A percentile compares a stretch with the other conserved stretches of the same genome.
Conservation (phyloP, 352 stramenopile genomes). For the Phytophthora hibernalis region DNA sequence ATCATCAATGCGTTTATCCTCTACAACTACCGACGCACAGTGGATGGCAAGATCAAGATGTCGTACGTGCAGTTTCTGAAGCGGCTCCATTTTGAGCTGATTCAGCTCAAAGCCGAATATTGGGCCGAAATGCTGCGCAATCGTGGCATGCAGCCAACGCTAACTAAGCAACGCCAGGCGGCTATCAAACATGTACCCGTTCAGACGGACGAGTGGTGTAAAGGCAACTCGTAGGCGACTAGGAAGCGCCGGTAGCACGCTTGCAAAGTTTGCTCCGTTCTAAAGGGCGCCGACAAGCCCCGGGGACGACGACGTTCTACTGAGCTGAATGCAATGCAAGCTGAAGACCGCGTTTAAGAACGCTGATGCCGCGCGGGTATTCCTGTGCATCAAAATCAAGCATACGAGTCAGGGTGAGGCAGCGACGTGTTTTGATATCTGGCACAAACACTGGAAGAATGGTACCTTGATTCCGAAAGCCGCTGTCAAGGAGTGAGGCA, state of each 20-base stretch:
- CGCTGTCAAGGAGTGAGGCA: neutral
- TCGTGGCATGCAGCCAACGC: too few relatives aligned
- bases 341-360: slow-evolving; percentile 7
- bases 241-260: slow-evolving; percentile 4
- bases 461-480: slow-evolving; percentile 1
- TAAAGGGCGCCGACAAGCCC: neutral
- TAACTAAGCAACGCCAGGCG: neutral
- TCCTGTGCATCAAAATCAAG: slow-evolving; percentile 20
- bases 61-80: too few relatives aligned
- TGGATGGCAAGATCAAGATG: too few relatives aligned
- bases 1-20: neutral
- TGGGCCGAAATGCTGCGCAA: too few relatives aligned
- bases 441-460: slow-evolving; percentile 9
- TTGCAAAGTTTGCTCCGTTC: slow-evolving; percentile 10
- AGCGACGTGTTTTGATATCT: slow-evolving; percentile 8
- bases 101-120: too few relatives aligned
- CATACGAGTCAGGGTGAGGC: slow-evolving; percentile 3
- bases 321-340: slow-evolving; percentile 9
- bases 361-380: slow-evolving; percentile 7
- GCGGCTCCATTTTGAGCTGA: too few relatives aligned
- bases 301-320: slow-evolving; percentile 5
- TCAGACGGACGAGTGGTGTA: slow-evolving; percentile 8
- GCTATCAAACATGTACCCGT: slow-evolving; percentile 1
- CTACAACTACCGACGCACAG: slow-evolving; percentile 3
- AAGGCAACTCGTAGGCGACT: neutral